Evolutionary conservation across 225 moss, liverwort and hornwort genomes (phyloP).

Genomic region (Physcomitrellopsis africana): DNA sequence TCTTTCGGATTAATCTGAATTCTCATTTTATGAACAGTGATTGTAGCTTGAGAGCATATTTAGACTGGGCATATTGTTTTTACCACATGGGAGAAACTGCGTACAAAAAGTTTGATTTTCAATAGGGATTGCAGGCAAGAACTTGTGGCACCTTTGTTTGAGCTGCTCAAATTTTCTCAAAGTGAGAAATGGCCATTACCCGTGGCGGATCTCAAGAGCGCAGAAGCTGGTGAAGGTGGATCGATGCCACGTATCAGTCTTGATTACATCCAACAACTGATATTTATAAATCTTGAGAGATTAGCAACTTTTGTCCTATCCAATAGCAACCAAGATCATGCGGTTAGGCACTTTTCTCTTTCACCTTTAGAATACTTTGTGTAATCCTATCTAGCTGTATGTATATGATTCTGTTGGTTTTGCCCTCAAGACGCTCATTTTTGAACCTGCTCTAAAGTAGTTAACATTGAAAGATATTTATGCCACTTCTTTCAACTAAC

Average conservation of each 20-base stretch:
- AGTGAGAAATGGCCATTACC: slow-evolving; percentile 56
- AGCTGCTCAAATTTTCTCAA: slow-evolving; percentile 57
- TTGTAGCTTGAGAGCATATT: neutral
- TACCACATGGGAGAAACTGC: neutral
- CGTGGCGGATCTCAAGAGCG: slow-evolving; percentile 16
- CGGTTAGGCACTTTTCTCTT: slow-evolving; percentile 31
- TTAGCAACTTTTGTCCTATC: slow-evolving; percentile 50
- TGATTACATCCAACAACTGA: slow-evolving; percentile 67
- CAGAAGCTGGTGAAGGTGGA: slow-evolving; percentile 36
- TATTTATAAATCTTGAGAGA: slow-evolving; percentile 74
- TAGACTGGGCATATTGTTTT: slow-evolving; percentile 20
- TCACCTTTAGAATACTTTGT: neutral
- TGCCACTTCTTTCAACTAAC: neutral
- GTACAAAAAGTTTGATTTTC: slow-evolving; percentile 24
- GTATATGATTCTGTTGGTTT: neutral
- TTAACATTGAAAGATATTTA: neutral
- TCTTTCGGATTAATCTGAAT: neutral
- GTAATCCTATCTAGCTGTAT: neutral
- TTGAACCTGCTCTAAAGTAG: neutral
- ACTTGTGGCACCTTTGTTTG: slow-evolving; percentile 67
- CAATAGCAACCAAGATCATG: slow-evolving; percentile 39
- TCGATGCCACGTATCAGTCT: slow-evolving; percentile 34
- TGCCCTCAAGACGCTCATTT: neutral
- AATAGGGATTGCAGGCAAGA: slow-evolving; percentile 54
- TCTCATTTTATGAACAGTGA: slow-evolving; percentile 10